Conservation (phyloP, 148 eudicot genomes). For the Chenopodium quinoa region DNA sequence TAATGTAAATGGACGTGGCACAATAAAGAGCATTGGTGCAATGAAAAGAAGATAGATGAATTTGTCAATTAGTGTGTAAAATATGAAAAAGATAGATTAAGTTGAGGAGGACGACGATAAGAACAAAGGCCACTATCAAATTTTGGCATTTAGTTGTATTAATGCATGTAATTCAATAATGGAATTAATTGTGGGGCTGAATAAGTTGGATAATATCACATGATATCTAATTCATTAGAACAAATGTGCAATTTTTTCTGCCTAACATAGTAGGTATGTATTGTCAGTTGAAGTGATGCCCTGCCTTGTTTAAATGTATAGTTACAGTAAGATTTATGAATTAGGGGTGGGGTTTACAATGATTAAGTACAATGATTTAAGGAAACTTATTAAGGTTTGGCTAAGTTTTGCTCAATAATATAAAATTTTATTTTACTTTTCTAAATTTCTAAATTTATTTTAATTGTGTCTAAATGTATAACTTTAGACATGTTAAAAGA, state of each 20-base stretch:
- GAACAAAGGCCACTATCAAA: neutral
- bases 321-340: too few relatives aligned
- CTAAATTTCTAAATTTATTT: too few relatives aligned
- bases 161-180: slow-evolving; percentile 11
- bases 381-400: too few relatives aligned
- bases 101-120: neutral
- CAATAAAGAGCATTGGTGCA: slow-evolving; percentile 7
- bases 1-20: slow-evolving; percentile 18
- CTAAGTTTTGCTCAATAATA: too few relatives aligned
- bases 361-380: too few relatives aligned
- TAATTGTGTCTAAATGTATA: too few relatives aligned
- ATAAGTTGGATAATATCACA: neutral
- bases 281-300: neutral
- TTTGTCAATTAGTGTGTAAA: slow-evolving; percentile 7
- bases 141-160: neutral
- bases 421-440: too few relatives aligned
- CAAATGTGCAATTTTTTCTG: neutral
- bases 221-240: neutral
- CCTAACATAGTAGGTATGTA: neutral
- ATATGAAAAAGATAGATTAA: slow-evolving; percentile 1
- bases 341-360: too few relatives aligned
- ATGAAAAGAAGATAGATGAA: neutral
- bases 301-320: too few relatives aligned
- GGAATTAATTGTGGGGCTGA: neutral
- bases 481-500: too few relatives aligned